A percentile compares a stretch with the other conserved stretches of the same genome.
These are phyloP conservation scores for Agaricus blazei DNA, from an alignment of 768 basidiomycete species.

Conservation along the genomic window DNA sequence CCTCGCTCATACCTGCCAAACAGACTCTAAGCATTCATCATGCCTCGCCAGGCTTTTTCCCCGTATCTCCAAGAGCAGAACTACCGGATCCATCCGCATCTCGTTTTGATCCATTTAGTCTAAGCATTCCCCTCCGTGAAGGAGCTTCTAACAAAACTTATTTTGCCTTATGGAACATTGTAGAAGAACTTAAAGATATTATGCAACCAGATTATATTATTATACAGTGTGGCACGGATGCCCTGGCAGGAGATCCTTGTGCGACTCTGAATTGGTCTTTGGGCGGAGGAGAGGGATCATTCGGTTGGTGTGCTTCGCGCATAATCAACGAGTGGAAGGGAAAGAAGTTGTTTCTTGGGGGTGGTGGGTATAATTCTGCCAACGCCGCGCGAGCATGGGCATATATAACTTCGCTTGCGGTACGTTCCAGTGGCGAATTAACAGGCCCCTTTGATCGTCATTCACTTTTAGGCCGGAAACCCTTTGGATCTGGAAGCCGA, in stretches of 20 bases:
- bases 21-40: constrained; percentile 87
- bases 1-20: constrained; percentile 1
- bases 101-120: constrained; percentile 54
- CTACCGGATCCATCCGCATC: constrained; percentile 33
- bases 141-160: constrained; percentile 69
- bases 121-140: constrained; percentile 74
- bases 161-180: constrained; percentile 52
- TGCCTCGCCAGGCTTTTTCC: constrained; percentile 79
- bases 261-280: constrained; percentile 70
- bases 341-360: constrained; percentile 69
- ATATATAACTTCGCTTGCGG: constrained; percentile 70
- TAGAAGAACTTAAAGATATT: constrained; percentile 54
- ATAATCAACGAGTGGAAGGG: constrained; percentile 52
- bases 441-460: too few species aligned
- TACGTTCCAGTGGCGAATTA: constrained; percentile 27
- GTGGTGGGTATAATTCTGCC: constrained; percentile 79
- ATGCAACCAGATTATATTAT: constrained; percentile 78
- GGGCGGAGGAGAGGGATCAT: constrained; percentile 47
- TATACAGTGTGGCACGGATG: constrained; percentile 86
- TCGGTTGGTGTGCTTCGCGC: constrained; percentile 63
- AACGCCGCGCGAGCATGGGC: constrained; percentile 89
- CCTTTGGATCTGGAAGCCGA: constrained; percentile 53
- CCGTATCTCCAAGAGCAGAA: constrained; percentile 45
- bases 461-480: constrained; percentile 38
- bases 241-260: constrained; percentile 80